Base-by-base conservation (phyloP, 2,329 filamentous ascomycete species). In the Cylindrodendrum hubeiense region DNA sequence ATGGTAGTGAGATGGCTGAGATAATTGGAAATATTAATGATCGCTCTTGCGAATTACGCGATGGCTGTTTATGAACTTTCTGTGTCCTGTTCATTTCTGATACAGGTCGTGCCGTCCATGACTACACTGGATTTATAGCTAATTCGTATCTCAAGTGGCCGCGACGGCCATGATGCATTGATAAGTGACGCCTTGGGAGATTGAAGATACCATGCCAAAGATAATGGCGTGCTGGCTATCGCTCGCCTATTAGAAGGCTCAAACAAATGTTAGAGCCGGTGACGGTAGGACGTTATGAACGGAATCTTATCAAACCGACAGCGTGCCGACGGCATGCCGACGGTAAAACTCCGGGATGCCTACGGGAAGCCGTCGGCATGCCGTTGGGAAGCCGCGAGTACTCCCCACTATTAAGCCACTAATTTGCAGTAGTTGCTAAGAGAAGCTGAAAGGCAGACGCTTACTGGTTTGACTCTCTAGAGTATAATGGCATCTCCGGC, bases 141-240 rank as follows among this genome's bases (percentile, higher is more conserved):
- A 33, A 6, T 33, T 33, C 6, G 30, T 33, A 12, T 33, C 30
- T 7, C n/a, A 12, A 12, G 30, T 33, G 12, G 12, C 12, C 12
- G 30, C 12, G 19, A 13, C 9, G 44, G 15, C 9, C 21, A 15
- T 39, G 15, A 21, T 21, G 4, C 28, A 43, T 34, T 12, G 12
- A 33, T 33, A 33, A 33, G 30, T 33, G 30, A 33, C 12, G 30
- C 30, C 30, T 7, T 33, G 49, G 46, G n/a, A 24, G 5, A 39
- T 56, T 67, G 54, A 71, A 69, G 71, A 69, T 67, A 72, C 46
- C 70, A 75, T 75, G 61, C 54, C 57, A 50, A 50, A 64, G 44
- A 67, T 51, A 70, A 74, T 75, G 70, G 67, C 71, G 70, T 76
- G 73, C 71, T 73, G 67, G 50, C 57, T 37, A 21, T n/a, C 22